Evolutionary conservation across 345 rosid genomes (phyloP), one percentile per base, ranked within the genome.

Genomic region (Nasturtium officinale): DNA sequence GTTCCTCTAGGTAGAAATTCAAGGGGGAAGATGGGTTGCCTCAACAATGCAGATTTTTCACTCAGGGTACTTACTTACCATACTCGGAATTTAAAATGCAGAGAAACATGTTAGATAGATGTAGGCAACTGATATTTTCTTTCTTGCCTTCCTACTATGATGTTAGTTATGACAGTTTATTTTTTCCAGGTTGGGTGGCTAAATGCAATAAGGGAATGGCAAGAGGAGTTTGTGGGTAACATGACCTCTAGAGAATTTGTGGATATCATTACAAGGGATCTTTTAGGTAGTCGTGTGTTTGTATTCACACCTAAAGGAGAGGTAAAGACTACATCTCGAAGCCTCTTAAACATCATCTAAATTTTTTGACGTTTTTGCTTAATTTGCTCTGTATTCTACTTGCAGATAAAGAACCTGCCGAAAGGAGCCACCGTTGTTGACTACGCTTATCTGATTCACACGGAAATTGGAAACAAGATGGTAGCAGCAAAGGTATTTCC

Each of bases 211-310:
- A 91, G 99, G 73, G 97, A 95, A 81, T 95, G 99, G 99, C 99
- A 95, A 87, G 96, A 95, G 69, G 97, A 95, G 83, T 95, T 95
- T 63, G 99, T 95, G 53, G 99, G 99, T 79, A 95, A 91, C 82
- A 95, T 95, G 99, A 91, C 86, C 85, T 95, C 99, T 47, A 90
- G 99, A 71, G 99, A 95, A 82, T 95, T 95, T 85, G 99, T 95
- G 30, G 99, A 95, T 74, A 89, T 92, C 42, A 56, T 95, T 46
- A 95, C 99, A 11, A 80, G 89, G 80, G 99, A 95, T 83, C 90
- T 95, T 52, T 61, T 95, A 67, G 96, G 99, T 67, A 95, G 99
- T 65, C 87, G 99, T 28, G 87, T 95, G 78, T 95, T 95, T 77
- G 99, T 91, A 55, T 95, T 95, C 77, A 85, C 89, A 18, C 96